Evolutionary conservation across 75 land plant species (phyloP).

Genomic region (Selaginella tamariscina): DNA sequence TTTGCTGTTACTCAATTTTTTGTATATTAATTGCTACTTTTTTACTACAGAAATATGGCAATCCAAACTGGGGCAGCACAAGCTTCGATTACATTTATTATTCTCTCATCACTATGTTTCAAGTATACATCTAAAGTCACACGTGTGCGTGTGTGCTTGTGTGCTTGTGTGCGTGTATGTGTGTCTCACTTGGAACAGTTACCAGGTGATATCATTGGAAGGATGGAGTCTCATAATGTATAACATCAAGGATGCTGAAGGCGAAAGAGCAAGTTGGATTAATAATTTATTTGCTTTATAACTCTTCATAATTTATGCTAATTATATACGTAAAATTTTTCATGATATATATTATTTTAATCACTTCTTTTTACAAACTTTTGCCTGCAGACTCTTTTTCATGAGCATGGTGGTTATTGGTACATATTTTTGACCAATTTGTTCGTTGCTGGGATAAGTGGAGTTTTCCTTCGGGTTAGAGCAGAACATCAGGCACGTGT

Average conservation of each 20-base stretch:
- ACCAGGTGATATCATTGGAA: conserved; percentile 29
- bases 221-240: conserved; percentile 34
- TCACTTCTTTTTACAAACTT: neutral
- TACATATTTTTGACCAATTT: conserved; percentile 25
- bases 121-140: too few species aligned
- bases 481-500: conserved; percentile 35
- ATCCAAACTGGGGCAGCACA: conserved; percentile 25
- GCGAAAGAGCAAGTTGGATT: conserved; percentile 18
- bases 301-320: neutral
- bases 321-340: too few species aligned
- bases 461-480: conserved; percentile 30
- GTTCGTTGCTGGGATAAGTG: conserved; percentile 35
- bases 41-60: conserved; percentile 13
- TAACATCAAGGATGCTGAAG: conserved; percentile 10
- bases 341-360: too few species aligned
- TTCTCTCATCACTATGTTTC: conserved; percentile 22
- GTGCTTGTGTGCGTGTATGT: too few species aligned
- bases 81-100: conserved; percentile 18
- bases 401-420: conserved; percentile 29
- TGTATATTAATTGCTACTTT: conserved; percentile 4
- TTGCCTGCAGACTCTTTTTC: conserved; percentile 23
- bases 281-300: too few species aligned
- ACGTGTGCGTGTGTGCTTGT: too few species aligned
- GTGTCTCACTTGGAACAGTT: neutral
- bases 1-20: neutral